phyloP scores from a whole-genome alignment of 108 stramenopile species.

The Nitzschia sp. region DNA sequence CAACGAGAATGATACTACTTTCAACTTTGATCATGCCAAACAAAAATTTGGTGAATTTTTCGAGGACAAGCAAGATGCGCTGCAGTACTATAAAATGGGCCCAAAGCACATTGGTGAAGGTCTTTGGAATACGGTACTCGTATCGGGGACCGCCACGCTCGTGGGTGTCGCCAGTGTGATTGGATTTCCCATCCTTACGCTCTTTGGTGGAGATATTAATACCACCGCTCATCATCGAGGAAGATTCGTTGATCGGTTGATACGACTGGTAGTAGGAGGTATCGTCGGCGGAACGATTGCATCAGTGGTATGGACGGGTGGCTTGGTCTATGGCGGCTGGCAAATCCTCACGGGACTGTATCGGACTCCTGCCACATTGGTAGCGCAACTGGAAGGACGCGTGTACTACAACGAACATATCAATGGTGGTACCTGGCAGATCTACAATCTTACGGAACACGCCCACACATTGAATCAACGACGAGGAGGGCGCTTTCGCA shows the following conservation, averaged over 20 bases:
- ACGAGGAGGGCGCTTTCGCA: not conserved
- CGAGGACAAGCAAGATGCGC: not conserved
- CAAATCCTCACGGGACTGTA: not conserved
- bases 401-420: not conserved
- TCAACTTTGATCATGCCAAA: not conserved
- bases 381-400: not conserved
- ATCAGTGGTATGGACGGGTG: not conserved
- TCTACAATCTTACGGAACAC: not conserved
- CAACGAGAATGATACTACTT: no score
- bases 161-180: not conserved
- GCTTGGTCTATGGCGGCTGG: not conserved
- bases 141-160: not conserved
- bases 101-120: constrained; percentile 5
- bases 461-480: not conserved
- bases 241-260: not conserved
- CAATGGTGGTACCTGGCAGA: not conserved
- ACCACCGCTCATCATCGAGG: not conserved
- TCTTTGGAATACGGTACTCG: not conserved
- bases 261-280: not conserved
- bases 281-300: not conserved
- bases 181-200: not conserved
- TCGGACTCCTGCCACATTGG: not conserved
- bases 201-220: not conserved
- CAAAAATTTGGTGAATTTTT: not conserved
- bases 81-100: not conserved